Evolutionary conservation across 2,329 filamentous ascomycete genomes (phyloP).

Genomic region (Berkeleyomyces rouxiae): DNA sequence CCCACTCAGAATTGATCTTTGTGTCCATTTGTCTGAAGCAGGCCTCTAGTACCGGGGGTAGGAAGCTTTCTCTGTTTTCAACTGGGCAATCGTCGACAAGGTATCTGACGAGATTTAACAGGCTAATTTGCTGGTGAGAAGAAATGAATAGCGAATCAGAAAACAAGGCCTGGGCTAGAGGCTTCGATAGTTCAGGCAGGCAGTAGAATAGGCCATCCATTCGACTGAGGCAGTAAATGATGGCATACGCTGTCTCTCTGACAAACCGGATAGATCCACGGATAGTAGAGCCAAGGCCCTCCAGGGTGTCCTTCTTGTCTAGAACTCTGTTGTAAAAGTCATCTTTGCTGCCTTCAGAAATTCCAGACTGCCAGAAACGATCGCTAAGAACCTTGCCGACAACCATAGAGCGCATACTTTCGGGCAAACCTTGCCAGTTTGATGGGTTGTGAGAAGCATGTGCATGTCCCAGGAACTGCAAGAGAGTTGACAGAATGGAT

Average conservation of each 20-base stretch:
- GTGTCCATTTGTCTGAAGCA: constrained; percentile 75
- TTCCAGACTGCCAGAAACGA: constrained; percentile 95
- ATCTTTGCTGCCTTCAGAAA: constrained; percentile 86
- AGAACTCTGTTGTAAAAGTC: constrained; percentile 90
- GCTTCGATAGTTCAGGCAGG: constrained; percentile 65
- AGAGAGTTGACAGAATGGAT: constrained; percentile 64
- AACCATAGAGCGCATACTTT: constrained; percentile 52
- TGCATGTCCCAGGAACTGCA: constrained; percentile 75
- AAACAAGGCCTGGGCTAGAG: constrained; percentile 71
- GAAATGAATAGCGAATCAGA: constrained; percentile 68
- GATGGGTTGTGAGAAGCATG: constrained; percentile 78
- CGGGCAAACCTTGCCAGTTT: constrained; percentile 65
- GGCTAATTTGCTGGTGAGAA: constrained; percentile 83
- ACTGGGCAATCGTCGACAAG: constrained; percentile 86
- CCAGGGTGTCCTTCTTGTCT: constrained; percentile 73
- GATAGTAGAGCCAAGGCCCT: constrained; percentile 87
- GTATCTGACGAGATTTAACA: constrained; percentile 75
- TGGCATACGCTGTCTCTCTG: constrained; percentile 83
- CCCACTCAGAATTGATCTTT: constrained; percentile 82
- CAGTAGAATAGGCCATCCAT: constrained; percentile 81
- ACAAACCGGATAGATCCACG: constrained; percentile 78
- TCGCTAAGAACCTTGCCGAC: constrained; percentile 78
- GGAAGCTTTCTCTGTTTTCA: constrained; percentile 57
- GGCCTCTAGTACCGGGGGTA: constrained; percentile 66
- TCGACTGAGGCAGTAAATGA: constrained; percentile 83